Evolutionary conservation across 2,329 filamentous ascomycete genomes (phyloP).

Genomic region (Ciborinia camelliae): DNA sequence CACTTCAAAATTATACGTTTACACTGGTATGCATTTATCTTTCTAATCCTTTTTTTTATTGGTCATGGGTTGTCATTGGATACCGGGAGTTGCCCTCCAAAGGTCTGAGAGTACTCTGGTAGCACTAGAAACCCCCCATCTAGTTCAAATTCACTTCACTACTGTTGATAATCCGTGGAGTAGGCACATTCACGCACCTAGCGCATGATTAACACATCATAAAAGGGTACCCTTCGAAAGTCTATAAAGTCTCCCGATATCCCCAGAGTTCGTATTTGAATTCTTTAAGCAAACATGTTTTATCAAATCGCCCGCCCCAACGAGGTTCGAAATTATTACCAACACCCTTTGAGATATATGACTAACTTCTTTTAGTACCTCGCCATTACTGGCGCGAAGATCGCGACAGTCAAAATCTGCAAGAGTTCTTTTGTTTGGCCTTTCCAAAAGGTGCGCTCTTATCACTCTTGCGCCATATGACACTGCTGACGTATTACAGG

Average conservation of each 20-base stretch:
- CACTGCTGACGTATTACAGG: slow-evolving; percentile 27
- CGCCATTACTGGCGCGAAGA: slow-evolving; percentile 76
- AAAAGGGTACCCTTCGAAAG: background rate
- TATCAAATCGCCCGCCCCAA: slow-evolving; percentile 6
- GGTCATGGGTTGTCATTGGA: background rate
- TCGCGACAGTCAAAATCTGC: slow-evolving; percentile 70
- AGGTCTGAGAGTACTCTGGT: background rate
- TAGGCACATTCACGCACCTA: background rate
- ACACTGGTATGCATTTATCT: background rate
- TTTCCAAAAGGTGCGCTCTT: slow-evolving; percentile 56
- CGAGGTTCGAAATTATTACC: background rate
- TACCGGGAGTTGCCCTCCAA: too few species aligned
- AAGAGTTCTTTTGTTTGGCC: slow-evolving; percentile 74
- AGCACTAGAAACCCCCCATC: background rate
- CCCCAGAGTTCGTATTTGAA: background rate
- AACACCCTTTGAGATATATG: slow-evolving; percentile 40
- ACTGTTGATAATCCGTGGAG: background rate
- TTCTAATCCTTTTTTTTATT: background rate
- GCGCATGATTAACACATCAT: background rate
- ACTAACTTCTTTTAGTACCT: slow-evolving; percentile 80
- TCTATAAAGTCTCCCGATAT: background rate
- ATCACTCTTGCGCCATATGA: background rate
- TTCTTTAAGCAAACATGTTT: background rate
- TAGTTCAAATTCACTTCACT: background rate
- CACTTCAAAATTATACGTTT: background rate